A percentile compares a stretch with the other conserved stretches of the same genome.
These are phyloP conservation scores for Themeda triandra DNA, from an alignment of 176 grass and related monocot species.

Conservation along the genomic window DNA sequence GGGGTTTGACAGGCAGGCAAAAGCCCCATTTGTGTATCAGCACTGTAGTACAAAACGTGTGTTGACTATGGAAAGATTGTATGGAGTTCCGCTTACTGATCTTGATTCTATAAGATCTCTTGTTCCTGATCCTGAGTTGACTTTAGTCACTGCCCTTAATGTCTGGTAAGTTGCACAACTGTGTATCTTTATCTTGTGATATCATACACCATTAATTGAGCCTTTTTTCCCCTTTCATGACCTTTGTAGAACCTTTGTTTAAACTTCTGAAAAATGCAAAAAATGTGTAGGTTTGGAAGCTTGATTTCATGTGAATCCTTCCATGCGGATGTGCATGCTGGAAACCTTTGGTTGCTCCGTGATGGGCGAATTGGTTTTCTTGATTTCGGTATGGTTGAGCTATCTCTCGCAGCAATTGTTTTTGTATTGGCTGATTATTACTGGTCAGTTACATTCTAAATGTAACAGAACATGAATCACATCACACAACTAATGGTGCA, in stretches of 20 bases:
- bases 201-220: background rate
- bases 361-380: slow-evolving; percentile 94
- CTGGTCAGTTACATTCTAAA: background rate
- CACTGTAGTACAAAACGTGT: slow-evolving; percentile 81
- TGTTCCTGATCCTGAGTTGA: slow-evolving; percentile 88
- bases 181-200: background rate
- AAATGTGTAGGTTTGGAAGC: slow-evolving; percentile 83
- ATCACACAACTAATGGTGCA: background rate
- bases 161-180: slow-evolving; percentile 61
- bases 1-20: slow-evolving; percentile 86
- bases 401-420: background rate
- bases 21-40: slow-evolving; percentile 79
- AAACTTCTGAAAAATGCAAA: slow-evolving; percentile 17
- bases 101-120: slow-evolving; percentile 90
- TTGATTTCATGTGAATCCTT: slow-evolving; percentile 91
- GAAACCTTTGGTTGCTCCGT: slow-evolving; percentile 93
- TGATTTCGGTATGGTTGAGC: slow-evolving; percentile 76
- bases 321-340: slow-evolving; percentile 97
- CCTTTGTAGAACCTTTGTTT: background rate
- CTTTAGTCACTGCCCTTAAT: slow-evolving; percentile 91
- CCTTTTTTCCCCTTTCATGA: background rate
- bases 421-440: background rate
- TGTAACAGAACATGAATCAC: background rate
- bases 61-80: slow-evolving; percentile 97
- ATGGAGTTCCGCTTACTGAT: slow-evolving; percentile 95